A percentile compares a stretch with the other conserved stretches of the same genome.
phyloP scores from a whole-genome alignment of 2,329 filamentous ascomycete genomes.

The Tolypocladium pustulatum region DNA sequence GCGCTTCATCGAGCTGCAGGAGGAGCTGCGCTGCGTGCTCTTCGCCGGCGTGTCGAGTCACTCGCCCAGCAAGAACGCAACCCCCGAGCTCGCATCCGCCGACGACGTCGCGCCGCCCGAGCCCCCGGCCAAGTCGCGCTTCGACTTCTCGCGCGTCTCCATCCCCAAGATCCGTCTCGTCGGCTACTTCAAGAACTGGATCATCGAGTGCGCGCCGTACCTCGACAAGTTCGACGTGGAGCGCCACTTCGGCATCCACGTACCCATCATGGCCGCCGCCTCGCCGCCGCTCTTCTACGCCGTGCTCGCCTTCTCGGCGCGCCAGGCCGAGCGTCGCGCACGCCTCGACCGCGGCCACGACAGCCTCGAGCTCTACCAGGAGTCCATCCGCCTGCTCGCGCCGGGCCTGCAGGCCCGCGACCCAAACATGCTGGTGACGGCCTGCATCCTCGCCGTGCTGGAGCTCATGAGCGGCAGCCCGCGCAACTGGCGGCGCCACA shows the following conservation, averaged over 20 bases:
- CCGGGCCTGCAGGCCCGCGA: neutral
- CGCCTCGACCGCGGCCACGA: neutral
- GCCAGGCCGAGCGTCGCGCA: neutral
- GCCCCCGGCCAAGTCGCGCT: neutral
- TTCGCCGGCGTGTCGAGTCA: neutral
- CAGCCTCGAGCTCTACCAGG: neutral
- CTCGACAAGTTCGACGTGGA: neutral
- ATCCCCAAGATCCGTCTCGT: neutral
- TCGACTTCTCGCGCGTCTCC: neutral
- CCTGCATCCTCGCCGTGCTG: neutral
- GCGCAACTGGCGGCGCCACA: neutral
- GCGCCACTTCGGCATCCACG: neutral
- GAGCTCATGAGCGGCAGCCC: neutral
- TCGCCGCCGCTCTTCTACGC: neutral
- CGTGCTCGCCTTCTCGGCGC: neutral
- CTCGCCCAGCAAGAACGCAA: neutral
- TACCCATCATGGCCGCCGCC: neutral
- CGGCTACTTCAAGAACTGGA: neutral
- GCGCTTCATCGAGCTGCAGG: neutral
- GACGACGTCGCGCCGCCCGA: neutral
- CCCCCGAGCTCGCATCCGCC: neutral
- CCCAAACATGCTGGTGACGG: neutral
- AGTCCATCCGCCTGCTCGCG: neutral
- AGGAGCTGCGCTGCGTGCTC: neutral
- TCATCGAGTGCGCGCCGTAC: neutral